These are phyloP conservation scores for Parastagonospora avenae DNA, from an alignment of 2,329 filamentous ascomycete genomes.

Conservation along the genomic window DNA sequence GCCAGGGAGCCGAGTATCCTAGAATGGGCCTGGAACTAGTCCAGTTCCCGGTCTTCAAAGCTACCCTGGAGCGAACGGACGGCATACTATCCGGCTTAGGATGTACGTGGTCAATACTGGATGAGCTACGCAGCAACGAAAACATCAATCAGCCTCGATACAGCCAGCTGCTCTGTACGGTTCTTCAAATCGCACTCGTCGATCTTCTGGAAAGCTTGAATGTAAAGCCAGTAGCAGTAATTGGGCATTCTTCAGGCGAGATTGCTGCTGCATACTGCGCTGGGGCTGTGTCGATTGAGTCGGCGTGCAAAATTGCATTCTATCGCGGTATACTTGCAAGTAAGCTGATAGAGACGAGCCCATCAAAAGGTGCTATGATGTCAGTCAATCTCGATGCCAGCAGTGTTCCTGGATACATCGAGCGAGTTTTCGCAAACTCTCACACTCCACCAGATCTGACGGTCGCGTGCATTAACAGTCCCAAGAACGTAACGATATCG, in stretches of 20 bases:
- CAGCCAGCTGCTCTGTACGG: not conserved
- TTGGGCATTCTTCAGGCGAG: not conserved
- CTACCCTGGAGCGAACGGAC: too few relatives aligned
- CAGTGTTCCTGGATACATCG: not conserved
- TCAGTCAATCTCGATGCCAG: not conserved
- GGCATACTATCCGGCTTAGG: too few relatives aligned
- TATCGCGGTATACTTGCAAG: not conserved
- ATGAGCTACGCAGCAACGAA: too few relatives aligned
- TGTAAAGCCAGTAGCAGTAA: not conserved
- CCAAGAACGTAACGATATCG: not conserved
- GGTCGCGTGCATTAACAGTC: not conserved
- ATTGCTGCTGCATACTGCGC: not conserved
- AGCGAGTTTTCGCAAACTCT: too few relatives aligned
- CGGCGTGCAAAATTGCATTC: not conserved
- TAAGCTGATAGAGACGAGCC: not conserved
- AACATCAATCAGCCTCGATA: not conserved
- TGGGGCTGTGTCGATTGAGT: not conserved
- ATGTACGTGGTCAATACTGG: too few relatives aligned
- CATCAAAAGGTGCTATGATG: not conserved
- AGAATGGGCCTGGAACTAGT: too few relatives aligned
- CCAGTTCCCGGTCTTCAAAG: too few relatives aligned
- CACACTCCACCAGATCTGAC: not conserved
- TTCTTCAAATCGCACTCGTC: not conserved
- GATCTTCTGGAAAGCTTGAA: not conserved
- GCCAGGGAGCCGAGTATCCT: too few relatives aligned